Conservation (phyloP, 1,284 basidiomycete species). For the Phaffia rhodozyma region DNA sequence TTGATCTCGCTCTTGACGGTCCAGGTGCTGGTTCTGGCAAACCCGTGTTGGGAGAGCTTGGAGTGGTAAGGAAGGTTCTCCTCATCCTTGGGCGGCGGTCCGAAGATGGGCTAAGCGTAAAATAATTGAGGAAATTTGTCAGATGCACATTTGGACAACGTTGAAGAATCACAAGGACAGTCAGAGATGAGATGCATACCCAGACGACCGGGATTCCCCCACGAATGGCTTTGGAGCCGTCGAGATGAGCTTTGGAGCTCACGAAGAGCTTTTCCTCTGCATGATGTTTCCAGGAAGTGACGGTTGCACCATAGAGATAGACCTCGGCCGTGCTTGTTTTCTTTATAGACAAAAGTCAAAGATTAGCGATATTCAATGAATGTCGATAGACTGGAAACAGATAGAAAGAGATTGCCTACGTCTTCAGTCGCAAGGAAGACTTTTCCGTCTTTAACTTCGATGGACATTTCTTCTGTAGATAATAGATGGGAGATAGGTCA, state of each 20-base stretch:
- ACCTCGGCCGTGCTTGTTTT: neutral
- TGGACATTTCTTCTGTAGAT: no score
- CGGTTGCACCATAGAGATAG: slow-evolving; percentile 65
- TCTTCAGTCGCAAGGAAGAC: no score
- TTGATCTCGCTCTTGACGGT: slow-evolving; percentile 48
- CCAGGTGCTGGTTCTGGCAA: slow-evolving; percentile 65
- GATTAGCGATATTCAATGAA: neutral
- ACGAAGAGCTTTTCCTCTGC: slow-evolving; percentile 58
- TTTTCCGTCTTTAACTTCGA: no score
- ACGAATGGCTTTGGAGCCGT: slow-evolving; percentile 50
- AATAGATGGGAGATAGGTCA: no score
- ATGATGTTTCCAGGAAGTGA: slow-evolving; percentile 39
- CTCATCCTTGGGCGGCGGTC: slow-evolving; percentile 28
- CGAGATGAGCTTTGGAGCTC: slow-evolving; percentile 63
- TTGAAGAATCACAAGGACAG: slow-evolving; percentile 42
- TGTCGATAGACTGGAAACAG: no score
- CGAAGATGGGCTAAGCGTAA: slow-evolving; percentile 66
- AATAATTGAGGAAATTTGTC: slow-evolving; percentile 19
- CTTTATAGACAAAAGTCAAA: slow-evolving; percentile 10
- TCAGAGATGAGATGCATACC: slow-evolving; percentile 23
- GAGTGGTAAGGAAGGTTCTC: slow-evolving; percentile 47
- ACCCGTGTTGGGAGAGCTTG: slow-evolving; percentile 70
- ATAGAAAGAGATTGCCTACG: no score
- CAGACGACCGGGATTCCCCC: slow-evolving; percentile 30
- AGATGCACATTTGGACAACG: slow-evolving; percentile 42